Evolutionary conservation across 2,329 filamentous ascomycete genomes (phyloP).

Genomic region (Cercospora sp.): DNA sequence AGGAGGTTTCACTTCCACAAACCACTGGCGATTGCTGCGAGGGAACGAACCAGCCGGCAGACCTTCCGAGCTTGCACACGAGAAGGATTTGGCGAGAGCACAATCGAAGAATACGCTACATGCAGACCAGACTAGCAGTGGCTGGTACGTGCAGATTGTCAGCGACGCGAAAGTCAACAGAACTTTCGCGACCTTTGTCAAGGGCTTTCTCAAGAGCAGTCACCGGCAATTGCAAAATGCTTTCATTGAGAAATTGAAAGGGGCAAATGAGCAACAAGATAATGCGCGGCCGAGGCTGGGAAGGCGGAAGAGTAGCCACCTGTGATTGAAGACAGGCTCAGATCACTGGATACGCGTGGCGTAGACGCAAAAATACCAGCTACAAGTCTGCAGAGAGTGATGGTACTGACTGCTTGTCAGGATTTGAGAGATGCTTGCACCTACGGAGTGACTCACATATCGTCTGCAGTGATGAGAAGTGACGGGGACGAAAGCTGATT

Average conservation of each 20-base stretch:
- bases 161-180: constrained; percentile 38
- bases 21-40: constrained; percentile 37
- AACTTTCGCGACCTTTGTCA: constrained; percentile 39
- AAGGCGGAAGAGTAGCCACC: constrained; percentile 22
- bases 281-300: constrained; percentile 28
- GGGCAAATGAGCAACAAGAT: constrained; percentile 23
- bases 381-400: not conserved
- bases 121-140: constrained; percentile 25
- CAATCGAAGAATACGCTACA: constrained; percentile 31
- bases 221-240: constrained; percentile 35
- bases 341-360: not conserved
- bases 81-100: constrained; percentile 19
- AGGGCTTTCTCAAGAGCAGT: constrained; percentile 38
- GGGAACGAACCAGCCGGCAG: constrained; percentile 21
- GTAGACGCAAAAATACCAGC: not conserved
- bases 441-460: not conserved
- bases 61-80: constrained; percentile 4
- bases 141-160: constrained; percentile 38
- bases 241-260: constrained; percentile 36
- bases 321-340: constrained; percentile 1
- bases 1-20: constrained; percentile 39
- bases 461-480: not conserved
- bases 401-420: not conserved
- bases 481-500: not conserved
- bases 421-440: not conserved